Conservation (phyloP, 345 rosid genomes). For the Euphorbia peplus region DNA sequence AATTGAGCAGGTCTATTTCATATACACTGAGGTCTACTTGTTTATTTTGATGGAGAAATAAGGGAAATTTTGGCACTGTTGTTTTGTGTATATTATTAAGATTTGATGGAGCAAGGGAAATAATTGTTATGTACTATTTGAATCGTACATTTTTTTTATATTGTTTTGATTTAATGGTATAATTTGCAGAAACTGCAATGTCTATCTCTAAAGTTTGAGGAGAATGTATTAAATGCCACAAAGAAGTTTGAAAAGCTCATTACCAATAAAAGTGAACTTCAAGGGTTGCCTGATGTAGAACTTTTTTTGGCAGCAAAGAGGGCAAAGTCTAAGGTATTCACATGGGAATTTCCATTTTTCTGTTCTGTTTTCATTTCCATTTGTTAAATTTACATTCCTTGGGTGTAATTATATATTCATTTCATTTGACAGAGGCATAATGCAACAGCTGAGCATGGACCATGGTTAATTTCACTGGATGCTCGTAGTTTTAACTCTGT, state of each 20-base stretch:
- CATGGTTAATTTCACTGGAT: constrained; percentile 84
- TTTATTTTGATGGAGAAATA: neutral
- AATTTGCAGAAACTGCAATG: constrained; percentile 67
- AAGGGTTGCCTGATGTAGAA: constrained; percentile 85
- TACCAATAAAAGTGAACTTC: constrained; percentile 74
- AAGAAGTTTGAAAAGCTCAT: constrained; percentile 83
- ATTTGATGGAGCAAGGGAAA: neutral
- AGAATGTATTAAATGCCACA: constrained; percentile 90
- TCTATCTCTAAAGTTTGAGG: constrained; percentile 70
- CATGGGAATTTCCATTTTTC: neutral
- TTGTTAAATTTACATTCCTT: neutral
- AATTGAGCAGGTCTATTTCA: constrained; percentile 69
- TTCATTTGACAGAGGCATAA: constrained; percentile 66
- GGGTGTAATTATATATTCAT: neutral
- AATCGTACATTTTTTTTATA: neutral
- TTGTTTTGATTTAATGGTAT: constrained; percentile 2
- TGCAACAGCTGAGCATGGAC: constrained; percentile 82
- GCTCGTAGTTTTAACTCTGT: constrained; percentile 74
- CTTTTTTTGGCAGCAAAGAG: constrained; percentile 87
- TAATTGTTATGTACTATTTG: neutral
- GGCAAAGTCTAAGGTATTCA: constrained; percentile 77
- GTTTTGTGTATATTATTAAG: neutral
- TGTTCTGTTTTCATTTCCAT: neutral
- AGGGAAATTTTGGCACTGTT: no score
- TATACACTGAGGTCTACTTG: neutral